Conservation (phyloP, 169 alveolate species). For the Cryptosporidium parvum region DNA sequence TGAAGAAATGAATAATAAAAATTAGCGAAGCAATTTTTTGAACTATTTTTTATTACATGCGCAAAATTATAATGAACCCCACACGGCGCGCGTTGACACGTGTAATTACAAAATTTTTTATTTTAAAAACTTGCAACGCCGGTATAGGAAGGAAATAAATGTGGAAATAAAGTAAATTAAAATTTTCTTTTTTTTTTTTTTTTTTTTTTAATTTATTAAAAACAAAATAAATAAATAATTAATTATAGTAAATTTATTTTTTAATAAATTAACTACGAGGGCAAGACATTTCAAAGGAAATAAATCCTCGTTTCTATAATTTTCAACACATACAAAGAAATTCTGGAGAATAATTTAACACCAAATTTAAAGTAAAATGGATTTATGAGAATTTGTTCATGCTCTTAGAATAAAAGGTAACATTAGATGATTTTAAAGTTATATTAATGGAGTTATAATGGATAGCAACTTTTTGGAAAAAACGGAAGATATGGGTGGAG, state of each 20-base stretch:
- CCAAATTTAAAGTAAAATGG: background rate
- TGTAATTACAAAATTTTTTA: slow-evolving; percentile 24
- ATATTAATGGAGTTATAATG: background rate
- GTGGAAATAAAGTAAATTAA: slow-evolving; percentile 6
- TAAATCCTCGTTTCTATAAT: background rate
- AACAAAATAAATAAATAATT: background rate
- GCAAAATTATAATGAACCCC: slow-evolving; percentile 57
- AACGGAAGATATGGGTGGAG: background rate
- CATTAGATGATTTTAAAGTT: background rate
- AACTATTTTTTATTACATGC: slow-evolving; percentile 60
- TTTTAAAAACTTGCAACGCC: slow-evolving; percentile 21
- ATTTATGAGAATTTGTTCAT: background rate
- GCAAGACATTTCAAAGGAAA: background rate
- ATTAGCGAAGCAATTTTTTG: background rate
- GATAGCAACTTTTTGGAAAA: background rate
- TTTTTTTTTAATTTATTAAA: background rate
- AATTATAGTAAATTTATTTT: background rate
- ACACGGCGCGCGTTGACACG: slow-evolving; percentile 66
- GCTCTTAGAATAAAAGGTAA: background rate
- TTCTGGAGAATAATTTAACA: background rate
- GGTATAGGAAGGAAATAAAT: slow-evolving; percentile 23
- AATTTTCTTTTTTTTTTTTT: background rate
- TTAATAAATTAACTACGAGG: background rate
- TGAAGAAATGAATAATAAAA: background rate
- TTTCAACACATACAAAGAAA: background rate